Conservation (phyloP, 805 yeast species). For the Sungouiella thailandica region DNA sequence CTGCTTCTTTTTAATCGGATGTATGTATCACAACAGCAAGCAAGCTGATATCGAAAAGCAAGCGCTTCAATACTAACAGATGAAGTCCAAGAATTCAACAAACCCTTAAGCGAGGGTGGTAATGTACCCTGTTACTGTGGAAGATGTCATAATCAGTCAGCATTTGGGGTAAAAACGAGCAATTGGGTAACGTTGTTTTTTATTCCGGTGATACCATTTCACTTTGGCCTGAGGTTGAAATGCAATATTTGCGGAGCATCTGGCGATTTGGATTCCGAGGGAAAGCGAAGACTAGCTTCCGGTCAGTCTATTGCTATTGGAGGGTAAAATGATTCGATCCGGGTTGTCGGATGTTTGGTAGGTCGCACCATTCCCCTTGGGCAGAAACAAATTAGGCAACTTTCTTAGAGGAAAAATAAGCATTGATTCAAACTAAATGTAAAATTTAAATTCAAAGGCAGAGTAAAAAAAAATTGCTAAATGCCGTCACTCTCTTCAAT, state of each 20-base stretch:
- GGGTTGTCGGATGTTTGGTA: too few species aligned
- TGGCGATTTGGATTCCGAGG: constrained; percentile 13
- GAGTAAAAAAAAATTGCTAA: too few species aligned
- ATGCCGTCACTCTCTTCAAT: too few species aligned
- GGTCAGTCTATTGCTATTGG: constrained; percentile 16
- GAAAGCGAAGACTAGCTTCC: constrained; percentile 8
- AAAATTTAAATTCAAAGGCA: too few species aligned
- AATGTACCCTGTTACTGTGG: constrained; percentile 40
- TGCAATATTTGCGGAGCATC: constrained; percentile 17
- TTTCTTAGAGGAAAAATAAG: too few species aligned
- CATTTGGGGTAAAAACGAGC: constrained; percentile 46
- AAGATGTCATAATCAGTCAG: constrained; percentile 54
- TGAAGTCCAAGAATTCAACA: constrained; percentile 13
- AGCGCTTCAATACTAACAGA: constrained; percentile 5
- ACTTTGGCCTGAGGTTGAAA: constrained; percentile 10
- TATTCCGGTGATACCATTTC: constrained; percentile 13
- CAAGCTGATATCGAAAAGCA: not conserved
- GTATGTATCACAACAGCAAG: constrained; percentile 9
- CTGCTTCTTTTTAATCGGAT: constrained; percentile 15
- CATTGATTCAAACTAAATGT: too few species aligned
- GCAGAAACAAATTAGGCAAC: too few species aligned
- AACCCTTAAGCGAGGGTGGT: constrained; percentile 12
- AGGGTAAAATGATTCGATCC: constrained; percentile 4
- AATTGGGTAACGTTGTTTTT: constrained; percentile 38
- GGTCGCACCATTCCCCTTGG: too few species aligned